Evolutionary conservation across 164 flowering plant genomes (phyloP).

Genomic region (Litsea cubeba): DNA sequence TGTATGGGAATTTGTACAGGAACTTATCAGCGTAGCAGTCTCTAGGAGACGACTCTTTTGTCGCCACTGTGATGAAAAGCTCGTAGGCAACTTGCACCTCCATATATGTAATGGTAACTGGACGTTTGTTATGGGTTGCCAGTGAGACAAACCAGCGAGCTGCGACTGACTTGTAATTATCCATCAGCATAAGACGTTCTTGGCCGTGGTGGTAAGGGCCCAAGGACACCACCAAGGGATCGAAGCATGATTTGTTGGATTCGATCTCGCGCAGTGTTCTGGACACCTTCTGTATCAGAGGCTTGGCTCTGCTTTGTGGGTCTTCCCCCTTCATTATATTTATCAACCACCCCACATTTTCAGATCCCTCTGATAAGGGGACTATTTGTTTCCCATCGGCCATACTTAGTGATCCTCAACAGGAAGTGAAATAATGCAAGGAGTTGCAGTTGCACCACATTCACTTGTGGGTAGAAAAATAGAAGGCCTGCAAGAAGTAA

Average conservation of each 20-base stretch:
- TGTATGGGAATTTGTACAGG: neutral
- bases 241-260: neutral
- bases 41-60: neutral
- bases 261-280: neutral
- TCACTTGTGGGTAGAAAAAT: too few species aligned
- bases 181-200: slow-evolving; percentile 11
- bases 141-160: neutral
- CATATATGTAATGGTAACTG: neutral
- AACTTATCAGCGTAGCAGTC: neutral
- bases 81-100: neutral
- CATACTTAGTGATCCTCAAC: too few species aligned
- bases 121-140: neutral
- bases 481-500: too few species aligned
- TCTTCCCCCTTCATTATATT: neutral
- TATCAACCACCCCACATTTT: neutral
- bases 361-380: too few species aligned
- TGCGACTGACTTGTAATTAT: slow-evolving; percentile 12
- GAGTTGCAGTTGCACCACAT: too few species aligned
- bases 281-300: neutral
- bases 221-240: slow-evolving; percentile 14
- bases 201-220: slow-evolving; percentile 21
- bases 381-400: too few species aligned
- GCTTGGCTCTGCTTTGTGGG: neutral
- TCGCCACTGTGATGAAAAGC: neutral
- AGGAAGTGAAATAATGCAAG: too few species aligned